Conservation (phyloP, 2,329 filamentous ascomycete species). For the Knufia petricola region DNA sequence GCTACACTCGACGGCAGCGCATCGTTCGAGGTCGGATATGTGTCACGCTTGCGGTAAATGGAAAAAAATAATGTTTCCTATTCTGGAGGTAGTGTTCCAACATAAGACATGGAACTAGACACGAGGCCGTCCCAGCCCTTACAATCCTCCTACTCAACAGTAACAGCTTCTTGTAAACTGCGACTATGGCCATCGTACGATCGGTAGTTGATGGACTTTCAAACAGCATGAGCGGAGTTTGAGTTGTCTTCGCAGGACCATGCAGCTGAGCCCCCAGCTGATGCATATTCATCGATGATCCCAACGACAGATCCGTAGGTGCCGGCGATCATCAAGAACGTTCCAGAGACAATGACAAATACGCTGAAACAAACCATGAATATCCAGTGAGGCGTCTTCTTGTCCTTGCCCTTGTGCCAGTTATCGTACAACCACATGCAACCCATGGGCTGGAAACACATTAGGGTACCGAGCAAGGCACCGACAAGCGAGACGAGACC, state of each 20-base stretch:
- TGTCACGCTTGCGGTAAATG: too few relatives aligned
- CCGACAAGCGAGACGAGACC: slow-evolving; percentile 55
- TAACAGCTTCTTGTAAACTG: too few relatives aligned
- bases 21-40: too few relatives aligned
- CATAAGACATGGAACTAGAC: too few relatives aligned
- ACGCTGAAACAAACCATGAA: slow-evolving; percentile 33
- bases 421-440: slow-evolving; percentile 46
- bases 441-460: slow-evolving; percentile 41
- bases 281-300: slow-evolving; percentile 22
- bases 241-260: slow-evolving; percentile 15
- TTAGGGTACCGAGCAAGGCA: slow-evolving; percentile 50
- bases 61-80: too few relatives aligned
- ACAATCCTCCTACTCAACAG: too few relatives aligned
- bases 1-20: too few relatives aligned
- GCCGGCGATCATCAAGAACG: slow-evolving; percentile 40
- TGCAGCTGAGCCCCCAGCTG: slow-evolving; percentile 5
- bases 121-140: too few relatives aligned
- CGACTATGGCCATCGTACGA: too few relatives aligned
- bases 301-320: slow-evolving; percentile 32
- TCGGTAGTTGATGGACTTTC: too few relatives aligned
- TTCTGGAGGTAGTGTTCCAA: too few relatives aligned
- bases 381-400: slow-evolving; percentile 27
- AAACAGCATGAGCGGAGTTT: too few relatives aligned
- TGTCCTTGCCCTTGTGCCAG: slow-evolving; percentile 24
- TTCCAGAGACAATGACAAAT: slow-evolving; percentile 34